phyloP scores from a whole-genome alignment of 441 rosid species.

The Populus hybrid region DNA sequence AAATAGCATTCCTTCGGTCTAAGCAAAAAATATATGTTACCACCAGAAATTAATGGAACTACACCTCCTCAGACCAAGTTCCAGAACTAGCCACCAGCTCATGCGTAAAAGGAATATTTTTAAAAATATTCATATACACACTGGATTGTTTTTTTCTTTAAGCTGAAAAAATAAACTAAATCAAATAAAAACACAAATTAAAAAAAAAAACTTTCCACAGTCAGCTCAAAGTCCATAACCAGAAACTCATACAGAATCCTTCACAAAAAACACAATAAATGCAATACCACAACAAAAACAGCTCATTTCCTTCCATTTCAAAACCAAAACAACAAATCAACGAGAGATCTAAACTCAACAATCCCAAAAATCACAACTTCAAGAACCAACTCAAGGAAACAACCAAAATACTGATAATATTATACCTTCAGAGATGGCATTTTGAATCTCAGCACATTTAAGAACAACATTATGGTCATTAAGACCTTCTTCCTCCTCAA shows the following conservation, averaged over 20 bases:
- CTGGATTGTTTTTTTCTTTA: neutral
- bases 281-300: neutral
- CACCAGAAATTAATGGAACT: neutral
- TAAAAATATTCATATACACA: neutral
- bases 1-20: neutral
- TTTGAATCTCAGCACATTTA: constrained; percentile 81
- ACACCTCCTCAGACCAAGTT: neutral
- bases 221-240: neutral
- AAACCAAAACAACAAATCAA: constrained; percentile 4
- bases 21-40: neutral
- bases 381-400: neutral
- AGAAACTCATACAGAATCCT: neutral
- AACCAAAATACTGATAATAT: neutral
- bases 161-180: neutral
- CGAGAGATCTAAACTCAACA: constrained; percentile 2
- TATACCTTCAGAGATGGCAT: constrained; percentile 83
- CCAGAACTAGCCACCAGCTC: constrained; percentile 7
- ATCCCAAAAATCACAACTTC: neutral
- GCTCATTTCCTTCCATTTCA: neutral
- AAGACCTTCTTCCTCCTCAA: constrained; percentile 86
- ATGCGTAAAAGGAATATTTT: neutral
- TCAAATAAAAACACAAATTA: neutral
- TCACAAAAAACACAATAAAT: neutral
- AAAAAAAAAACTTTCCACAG: neutral
- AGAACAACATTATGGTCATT: constrained; percentile 71